Base-by-base conservation (phyloP, 306 rosid genomes). In the Ochetophila trinervis region DNA sequence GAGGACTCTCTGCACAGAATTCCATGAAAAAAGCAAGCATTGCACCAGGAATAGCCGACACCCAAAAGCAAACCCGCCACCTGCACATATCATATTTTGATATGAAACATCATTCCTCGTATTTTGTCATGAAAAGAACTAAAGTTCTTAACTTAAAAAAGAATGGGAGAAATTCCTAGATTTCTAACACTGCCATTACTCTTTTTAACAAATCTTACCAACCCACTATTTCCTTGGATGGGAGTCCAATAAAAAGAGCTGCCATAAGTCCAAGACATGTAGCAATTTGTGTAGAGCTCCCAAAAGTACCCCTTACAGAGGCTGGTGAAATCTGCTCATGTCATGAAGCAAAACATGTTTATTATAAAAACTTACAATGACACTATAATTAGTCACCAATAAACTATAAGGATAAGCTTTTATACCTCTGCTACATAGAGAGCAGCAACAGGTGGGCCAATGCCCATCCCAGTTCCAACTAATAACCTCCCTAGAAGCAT, bases 61-160 rank as follows among this genome's bases (percentile, higher is more conserved):
- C 76, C 97, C 97, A 87, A 62, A 90, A 90, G 76, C 97, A 90
- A 69, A 78, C 74, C 68, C 95, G 75, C 97, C 97, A 90, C 97
- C 97, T 90, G 73, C 69, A 65, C 69, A 80, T 69, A 75, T 23
- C 60, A 72, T 64, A 37, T 47, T 65, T 70, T 51, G 49, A 57
- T 16, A 40, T 34, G 32, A 77, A 59, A 65, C 21, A 30, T 47
- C 49, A 47, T 22, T 51, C 40, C 75, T 53, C n/a, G 67, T 51
- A 18, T 65, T 36, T 45, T 40, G 44, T 45, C 18, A 42, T 30
- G 50, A 21, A 59, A 57, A 69, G 21, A 55, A 49, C 18, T 49
- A 63, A 56, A 62, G 55, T 5, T 49, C 15, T 50, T 19, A 71
- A 44, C 53, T 73, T 23, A 65, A 20, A 21, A 22, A 40, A 30